Base-by-base conservation (phyloP, 352 stramenopile species). In the Phytophthora colocasiae region DNA sequence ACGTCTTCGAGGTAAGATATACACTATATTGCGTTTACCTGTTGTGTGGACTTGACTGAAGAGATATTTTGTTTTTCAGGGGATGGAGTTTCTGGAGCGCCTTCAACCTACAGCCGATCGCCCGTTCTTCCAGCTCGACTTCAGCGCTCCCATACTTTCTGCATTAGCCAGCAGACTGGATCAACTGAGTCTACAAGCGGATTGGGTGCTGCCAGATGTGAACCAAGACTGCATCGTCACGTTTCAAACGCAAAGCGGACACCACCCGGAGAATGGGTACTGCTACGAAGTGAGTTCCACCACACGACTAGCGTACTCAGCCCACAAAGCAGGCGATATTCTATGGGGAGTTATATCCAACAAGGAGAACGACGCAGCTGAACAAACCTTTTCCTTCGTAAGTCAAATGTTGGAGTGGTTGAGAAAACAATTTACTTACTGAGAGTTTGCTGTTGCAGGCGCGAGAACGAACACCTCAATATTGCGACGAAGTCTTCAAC, bases 91-190 rank as follows among this genome's bases (percentile, higher is more conserved):
- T 43, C 3, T 43, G 4, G 26, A 51, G n/a, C 39, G 12, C 22
- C 52, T 43, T 1, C 26, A 51, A 15, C 52, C 52, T 36, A 60
- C 27, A 2, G 52, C 40, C 15, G 52, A 60, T 8, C 39, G 27
- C 40, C 26, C 52, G 27, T 43, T 51, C 27, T 51, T 43, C 15
- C 52, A 51, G 6, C 22, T 60, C 19, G 52, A 60, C 27, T 51
- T 50, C 19, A 60, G 24, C 9, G 52, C 31, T 24, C 27, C 27
- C 15, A 29, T 60, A 17, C 15, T 51, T 12, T 15, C 29, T 22
- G 27, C 31, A 8, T n/a, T 60, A 29, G 5, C 52, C 14, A 51
- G 27, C 15, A 43, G 32, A 8, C 19, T 60, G 40, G 26, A 43
- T 2, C 27, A 19, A 11, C 17, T 60, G 24, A n/a, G 27, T 43